Percentiles rank a stretch among this genome's conserved stretches.
phyloP scores from a whole-genome alignment of 192 early-diverging fungal species.

The Pilobolus umbonatus region DNA sequence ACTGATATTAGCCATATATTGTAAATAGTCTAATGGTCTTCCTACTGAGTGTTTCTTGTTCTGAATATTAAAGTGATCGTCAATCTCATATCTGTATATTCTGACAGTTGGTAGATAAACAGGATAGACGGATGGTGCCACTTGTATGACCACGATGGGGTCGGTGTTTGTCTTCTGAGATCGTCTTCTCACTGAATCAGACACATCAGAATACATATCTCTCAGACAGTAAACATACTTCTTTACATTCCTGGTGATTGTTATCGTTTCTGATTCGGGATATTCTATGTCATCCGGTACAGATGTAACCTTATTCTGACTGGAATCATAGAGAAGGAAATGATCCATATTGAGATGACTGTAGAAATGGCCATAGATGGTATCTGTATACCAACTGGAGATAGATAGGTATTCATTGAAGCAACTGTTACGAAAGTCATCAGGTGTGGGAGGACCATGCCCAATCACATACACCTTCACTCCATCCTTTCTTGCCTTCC shows the following conservation, averaged over 20 bases:
- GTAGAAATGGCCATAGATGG: slow-evolving; percentile 61
- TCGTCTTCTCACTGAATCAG: neutral
- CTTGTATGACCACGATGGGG: slow-evolving; percentile 14
- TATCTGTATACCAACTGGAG: slow-evolving; percentile 39
- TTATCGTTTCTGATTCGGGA: neutral
- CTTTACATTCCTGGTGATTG: slow-evolving; percentile 13
- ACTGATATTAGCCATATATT: slow-evolving; percentile 37
- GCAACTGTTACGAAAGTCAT: slow-evolving; percentile 38
- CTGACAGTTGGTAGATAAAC: slow-evolving; percentile 56
- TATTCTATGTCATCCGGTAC: neutral
- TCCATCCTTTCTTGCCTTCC: slow-evolving; percentile 35
- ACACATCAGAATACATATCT: slow-evolving; percentile 1
- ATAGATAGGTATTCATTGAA: slow-evolving; percentile 36
- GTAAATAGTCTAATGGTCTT: slow-evolving; percentile 25
- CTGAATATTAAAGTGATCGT: neutral
- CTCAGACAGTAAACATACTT: slow-evolving; percentile 16
- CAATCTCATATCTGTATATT: slow-evolving; percentile 48
- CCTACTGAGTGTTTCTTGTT: slow-evolving; percentile 23
- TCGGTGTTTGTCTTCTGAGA: neutral
- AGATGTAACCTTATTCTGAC: neutral
- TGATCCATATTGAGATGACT: slow-evolving; percentile 72
- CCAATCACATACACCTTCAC: slow-evolving; percentile 57
- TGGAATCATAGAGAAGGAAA: slow-evolving; percentile 16
- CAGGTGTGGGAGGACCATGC: slow-evolving; percentile 55
- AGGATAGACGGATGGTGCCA: slow-evolving; percentile 63